Evolutionary conservation across 805 yeast species (phyloP).

Genomic region (Metschnikowia cerradonensis): DNA sequence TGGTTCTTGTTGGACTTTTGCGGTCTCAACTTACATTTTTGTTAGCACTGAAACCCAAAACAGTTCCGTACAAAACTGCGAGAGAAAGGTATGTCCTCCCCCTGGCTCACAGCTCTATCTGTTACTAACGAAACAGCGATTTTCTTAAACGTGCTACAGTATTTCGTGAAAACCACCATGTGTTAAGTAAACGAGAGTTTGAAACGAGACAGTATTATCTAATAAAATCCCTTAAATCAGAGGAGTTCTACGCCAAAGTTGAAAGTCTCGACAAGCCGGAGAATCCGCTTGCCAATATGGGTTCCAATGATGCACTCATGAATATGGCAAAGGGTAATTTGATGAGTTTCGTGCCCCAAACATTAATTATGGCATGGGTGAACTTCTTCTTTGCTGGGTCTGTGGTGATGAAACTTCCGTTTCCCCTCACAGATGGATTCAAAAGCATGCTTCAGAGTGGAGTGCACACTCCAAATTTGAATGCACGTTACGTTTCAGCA

Average conservation of each 20-base stretch:
- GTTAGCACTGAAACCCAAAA: conserved; percentile 55
- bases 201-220: conserved; percentile 47
- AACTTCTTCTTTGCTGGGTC: conserved; percentile 90
- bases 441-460: conserved; percentile 91
- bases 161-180: conserved; percentile 51
- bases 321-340: conserved; percentile 76
- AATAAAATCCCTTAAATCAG: conserved; percentile 46
- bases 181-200: conserved; percentile 52
- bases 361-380: conserved; percentile 94
- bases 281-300: conserved; percentile 70
- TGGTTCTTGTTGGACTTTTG: conserved; percentile 81
- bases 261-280: conserved; percentile 35
- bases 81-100: conserved; percentile 43
- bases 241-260: conserved; percentile 53
- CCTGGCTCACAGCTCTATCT: background rate
- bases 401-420: conserved; percentile 75
- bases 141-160: conserved; percentile 55
- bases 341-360: conserved; percentile 85
- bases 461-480: conserved; percentile 76
- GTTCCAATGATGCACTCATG: conserved; percentile 66
- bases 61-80: conserved; percentile 46
- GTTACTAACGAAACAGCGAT: conserved; percentile 33
- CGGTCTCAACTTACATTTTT: conserved; percentile 65
- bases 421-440: conserved; percentile 84
- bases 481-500: conserved; percentile 88